Conservation (phyloP, 116 monocot genomes). For the Zostera marina region DNA sequence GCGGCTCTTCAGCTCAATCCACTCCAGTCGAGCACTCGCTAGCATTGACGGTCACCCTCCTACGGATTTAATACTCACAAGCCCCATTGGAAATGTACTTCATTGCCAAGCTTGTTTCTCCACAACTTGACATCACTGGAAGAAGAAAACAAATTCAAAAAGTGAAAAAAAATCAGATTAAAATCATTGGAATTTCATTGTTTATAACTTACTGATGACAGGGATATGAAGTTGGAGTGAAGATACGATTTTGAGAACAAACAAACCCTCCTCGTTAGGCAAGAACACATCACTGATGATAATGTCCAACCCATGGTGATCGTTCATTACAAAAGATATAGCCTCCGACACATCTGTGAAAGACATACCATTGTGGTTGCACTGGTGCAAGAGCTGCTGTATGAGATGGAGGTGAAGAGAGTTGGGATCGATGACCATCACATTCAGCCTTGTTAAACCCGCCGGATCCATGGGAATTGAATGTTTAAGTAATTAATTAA, state of each 20-base stretch:
- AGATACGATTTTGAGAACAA: neutral
- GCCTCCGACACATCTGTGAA: conserved; percentile 17
- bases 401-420: neutral
- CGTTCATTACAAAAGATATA: conserved; percentile 4
- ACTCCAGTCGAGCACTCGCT: too few relatives aligned
- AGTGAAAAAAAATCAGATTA: too few relatives aligned
- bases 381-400: conserved; percentile 2
- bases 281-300: conserved; percentile 20
- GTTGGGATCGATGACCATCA: conserved; percentile 13
- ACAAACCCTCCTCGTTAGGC: conserved; percentile 14
- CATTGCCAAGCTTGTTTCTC: conserved; percentile 19
- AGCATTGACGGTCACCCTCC: too few relatives aligned
- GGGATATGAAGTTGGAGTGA: conserved; percentile 2
- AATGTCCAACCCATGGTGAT: conserved; percentile 13
- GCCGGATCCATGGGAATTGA: neutral
- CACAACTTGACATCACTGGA: conserved; percentile 22
- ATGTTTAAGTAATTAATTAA: too few relatives aligned
- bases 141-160: too few relatives aligned
- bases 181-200: too few relatives aligned
- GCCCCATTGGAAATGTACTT: conserved; percentile 18
- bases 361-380: conserved; percentile 5
- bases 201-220: neutral
- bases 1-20: too few relatives aligned
- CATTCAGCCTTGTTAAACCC: conserved; percentile 4
- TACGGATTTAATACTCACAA: too few relatives aligned